Evolutionary conservation across 805 yeast species (phyloP).

Genomic region (Pichia occidentalis): DNA sequence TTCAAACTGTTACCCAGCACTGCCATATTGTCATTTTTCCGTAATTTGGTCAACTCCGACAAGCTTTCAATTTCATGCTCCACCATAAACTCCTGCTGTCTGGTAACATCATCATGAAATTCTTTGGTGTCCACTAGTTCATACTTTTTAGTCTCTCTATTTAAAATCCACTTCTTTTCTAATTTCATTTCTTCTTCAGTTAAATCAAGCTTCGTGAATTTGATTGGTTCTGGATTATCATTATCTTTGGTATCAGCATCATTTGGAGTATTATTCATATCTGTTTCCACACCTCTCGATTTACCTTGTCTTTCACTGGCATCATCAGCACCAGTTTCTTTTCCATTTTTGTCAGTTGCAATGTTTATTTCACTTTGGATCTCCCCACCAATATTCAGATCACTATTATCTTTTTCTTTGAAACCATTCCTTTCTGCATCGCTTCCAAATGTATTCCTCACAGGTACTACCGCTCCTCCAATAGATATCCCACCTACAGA

Average conservation of each 20-base stretch:
- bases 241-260: background rate
- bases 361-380: conserved; percentile 8
- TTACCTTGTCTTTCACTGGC: background rate
- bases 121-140: conserved; percentile 7
- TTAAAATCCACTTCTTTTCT: conserved; percentile 12
- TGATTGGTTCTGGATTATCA: background rate
- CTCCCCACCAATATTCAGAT: too few relatives aligned
- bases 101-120: conserved; percentile 7
- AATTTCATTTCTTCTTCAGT: conserved; percentile 6
- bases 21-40: conserved; percentile 36
- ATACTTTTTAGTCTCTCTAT: conserved; percentile 4
- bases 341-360: conserved; percentile 9
- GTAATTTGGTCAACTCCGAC: conserved; percentile 26
- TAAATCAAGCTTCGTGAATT: too few relatives aligned
- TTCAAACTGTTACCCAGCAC: conserved; percentile 35
- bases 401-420: too few relatives aligned
- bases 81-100: conserved; percentile 11
- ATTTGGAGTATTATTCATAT: background rate
- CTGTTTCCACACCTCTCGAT: background rate
- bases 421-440: conserved; percentile 4
- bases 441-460: conserved; percentile 1
- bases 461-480: conserved; percentile 14
- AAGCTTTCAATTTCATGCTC: conserved; percentile 15
- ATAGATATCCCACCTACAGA: conserved; percentile 21
- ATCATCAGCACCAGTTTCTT: conserved; percentile 7